Percentiles rank a stretch among this genome's conserved stretches.
phyloP scores from a whole-genome alignment of 306 rosid species.

The Medicago arabica region DNA sequence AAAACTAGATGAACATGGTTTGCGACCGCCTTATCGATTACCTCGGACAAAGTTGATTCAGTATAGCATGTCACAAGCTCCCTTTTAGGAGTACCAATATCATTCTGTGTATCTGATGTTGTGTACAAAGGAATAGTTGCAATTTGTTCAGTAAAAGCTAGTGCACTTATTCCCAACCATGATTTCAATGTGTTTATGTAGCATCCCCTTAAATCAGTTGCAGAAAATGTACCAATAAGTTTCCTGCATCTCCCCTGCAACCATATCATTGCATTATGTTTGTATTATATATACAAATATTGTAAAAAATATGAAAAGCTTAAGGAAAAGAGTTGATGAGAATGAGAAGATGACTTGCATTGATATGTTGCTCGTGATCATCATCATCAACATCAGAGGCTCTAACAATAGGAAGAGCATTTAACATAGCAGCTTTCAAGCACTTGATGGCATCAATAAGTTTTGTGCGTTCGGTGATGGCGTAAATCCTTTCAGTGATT shows the following conservation, averaged over 20 bases:
- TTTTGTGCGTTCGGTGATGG: conserved; percentile 71
- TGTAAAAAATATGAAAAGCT: neutral
- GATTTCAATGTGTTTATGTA: conserved; percentile 63
- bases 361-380: conserved; percentile 64
- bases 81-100: conserved; percentile 41
- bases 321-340: neutral
- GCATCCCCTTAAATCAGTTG: conserved; percentile 81
- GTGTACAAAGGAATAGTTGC: conserved; percentile 48
- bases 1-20: conserved; percentile 81
- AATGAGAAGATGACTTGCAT: conserved; percentile 51
- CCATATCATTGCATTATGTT: neutral
- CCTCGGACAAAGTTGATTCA: conserved; percentile 57
- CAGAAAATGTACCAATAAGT: conserved; percentile 74
- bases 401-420: conserved; percentile 77
- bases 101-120: conserved; percentile 12
- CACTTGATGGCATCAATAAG: conserved; percentile 72
- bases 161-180: conserved; percentile 73
- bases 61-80: conserved; percentile 63
- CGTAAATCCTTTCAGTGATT: conserved; percentile 58
- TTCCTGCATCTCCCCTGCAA: conserved; percentile 73
- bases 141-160: conserved; percentile 59
- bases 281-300: neutral
- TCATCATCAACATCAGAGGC: conserved; percentile 49
- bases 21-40: conserved; percentile 62
- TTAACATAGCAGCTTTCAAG: conserved; percentile 66